Evolutionary conservation across 306 rosid species (phyloP), one percentile per base, ranked within the genome.

Genomic region (Cyamopsis tetragonoloba): DNA sequence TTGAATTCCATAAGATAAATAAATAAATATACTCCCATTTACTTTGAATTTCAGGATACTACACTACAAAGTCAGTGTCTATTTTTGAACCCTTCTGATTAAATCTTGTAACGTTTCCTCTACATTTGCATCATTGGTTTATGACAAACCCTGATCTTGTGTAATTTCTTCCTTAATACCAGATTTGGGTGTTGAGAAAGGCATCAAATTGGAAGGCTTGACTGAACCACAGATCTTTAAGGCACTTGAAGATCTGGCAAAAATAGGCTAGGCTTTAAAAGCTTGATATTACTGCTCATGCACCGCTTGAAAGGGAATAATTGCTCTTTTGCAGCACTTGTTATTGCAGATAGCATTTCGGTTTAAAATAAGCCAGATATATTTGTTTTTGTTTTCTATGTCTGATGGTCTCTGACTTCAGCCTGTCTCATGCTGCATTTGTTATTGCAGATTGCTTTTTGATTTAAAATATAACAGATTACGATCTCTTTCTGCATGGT

Each of bases 131-230:
- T 5, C 20, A 23, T 27, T 20, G 22, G 5, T 37, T 43, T 60
- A 47, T 22, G 28, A 50, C 34, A 30, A 37, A 8, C 18, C 38
- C 77, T 67, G 30, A 67, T 54, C 43, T 48, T 38, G 11, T 10
- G 51, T 63, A 39, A 54, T 66, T 68, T 71, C 20, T 31, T 66
- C 27, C 46, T 47, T 39, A 23, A 54, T 75, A 48, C 61, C 77
- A 95, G 99, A 90, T 74, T 51, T 85, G 84, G 99, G 99, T 4
- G 87, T 90, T 46, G 96, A 90, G 77, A 90, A 83, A 78, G 89
- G 88, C 63, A 77, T 91, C 73, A 87, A 76, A 58, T 71, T 93
- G 73, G 99, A 90, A 73, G 99, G 97, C 42, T 74, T 90, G 77
- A 63, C 86, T 2, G 99, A 95, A 80, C 72, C 76, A 15, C 96